Conservation (phyloP, 352 stramenopile genomes). For the Phytophthora vignae region DNA sequence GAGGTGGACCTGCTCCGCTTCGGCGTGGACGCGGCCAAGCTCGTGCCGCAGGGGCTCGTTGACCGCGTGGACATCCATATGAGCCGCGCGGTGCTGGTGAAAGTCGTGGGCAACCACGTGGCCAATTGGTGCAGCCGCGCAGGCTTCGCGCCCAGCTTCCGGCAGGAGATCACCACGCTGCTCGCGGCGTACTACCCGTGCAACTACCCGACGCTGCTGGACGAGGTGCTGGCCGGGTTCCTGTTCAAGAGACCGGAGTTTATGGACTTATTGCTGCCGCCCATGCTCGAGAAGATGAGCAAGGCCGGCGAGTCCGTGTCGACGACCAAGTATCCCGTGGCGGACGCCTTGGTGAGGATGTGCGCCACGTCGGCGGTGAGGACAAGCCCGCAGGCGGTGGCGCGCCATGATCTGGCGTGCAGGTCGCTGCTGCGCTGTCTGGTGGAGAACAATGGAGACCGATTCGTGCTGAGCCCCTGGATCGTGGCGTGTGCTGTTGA, state of each 20-base stretch:
- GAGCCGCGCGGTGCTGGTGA: slow-evolving; percentile 51
- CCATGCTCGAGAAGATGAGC: slow-evolving; percentile 78
- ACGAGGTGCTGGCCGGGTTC: slow-evolving; percentile 80
- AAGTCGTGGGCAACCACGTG: slow-evolving; percentile 71
- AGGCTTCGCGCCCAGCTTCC: slow-evolving; percentile 73
- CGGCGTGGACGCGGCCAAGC: slow-evolving; percentile 75
- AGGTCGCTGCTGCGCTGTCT: slow-evolving; percentile 77
- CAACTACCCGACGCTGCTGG: slow-evolving; percentile 80
- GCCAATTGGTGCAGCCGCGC: slow-evolving; percentile 74
- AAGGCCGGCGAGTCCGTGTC: slow-evolving; percentile 71
- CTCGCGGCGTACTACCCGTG: slow-evolving; percentile 87
- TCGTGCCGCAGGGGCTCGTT: slow-evolving; percentile 85
- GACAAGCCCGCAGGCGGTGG: slow-evolving; percentile 21
- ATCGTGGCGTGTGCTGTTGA: slow-evolving; percentile 68
- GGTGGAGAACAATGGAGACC: slow-evolving; percentile 78
- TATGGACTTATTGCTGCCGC: slow-evolving; percentile 63
- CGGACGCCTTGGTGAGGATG: slow-evolving; percentile 65
- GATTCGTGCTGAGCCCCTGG: slow-evolving; percentile 77
- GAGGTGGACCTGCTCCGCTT: slow-evolving; percentile 71
- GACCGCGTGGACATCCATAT: slow-evolving; percentile 82
- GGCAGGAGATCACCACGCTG: slow-evolving; percentile 73
- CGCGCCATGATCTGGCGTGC: slow-evolving; percentile 72
- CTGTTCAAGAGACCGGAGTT: slow-evolving; percentile 84
- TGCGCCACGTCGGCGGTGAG: slow-evolving; percentile 29
- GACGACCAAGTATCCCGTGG: slow-evolving; percentile 69